These are phyloP conservation scores for Diutina sp. DNA, from an alignment of 1,139 yeast species.

Conservation along the genomic window DNA sequence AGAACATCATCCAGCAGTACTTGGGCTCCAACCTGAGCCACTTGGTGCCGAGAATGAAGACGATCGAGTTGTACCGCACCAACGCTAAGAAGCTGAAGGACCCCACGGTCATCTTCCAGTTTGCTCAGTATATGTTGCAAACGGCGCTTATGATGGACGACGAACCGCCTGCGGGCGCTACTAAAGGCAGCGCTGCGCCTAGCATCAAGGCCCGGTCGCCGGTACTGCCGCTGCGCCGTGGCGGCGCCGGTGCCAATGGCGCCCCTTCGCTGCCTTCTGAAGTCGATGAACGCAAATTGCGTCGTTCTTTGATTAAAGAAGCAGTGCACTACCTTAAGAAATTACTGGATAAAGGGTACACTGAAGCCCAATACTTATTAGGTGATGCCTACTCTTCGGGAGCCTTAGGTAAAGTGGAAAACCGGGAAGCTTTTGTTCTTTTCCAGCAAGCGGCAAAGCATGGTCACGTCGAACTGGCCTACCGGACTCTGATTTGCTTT, in stretches of 20 bases:
- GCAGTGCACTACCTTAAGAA: slow-evolving; percentile 60
- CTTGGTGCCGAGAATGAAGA: slow-evolving; percentile 68
- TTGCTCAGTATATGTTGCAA: slow-evolving; percentile 84
- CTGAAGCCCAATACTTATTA: slow-evolving; percentile 81
- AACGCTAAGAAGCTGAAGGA: slow-evolving; percentile 81
- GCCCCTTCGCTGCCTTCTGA: neutral
- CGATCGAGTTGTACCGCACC: slow-evolving; percentile 76
- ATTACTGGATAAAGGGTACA: slow-evolving; percentile 68
- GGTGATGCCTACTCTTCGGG: slow-evolving; percentile 87
- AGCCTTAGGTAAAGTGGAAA: slow-evolving; percentile 73
- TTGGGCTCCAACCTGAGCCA: slow-evolving; percentile 35
- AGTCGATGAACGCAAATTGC: slow-evolving; percentile 5
- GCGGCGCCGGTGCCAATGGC: neutral
- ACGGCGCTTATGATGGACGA: slow-evolving; percentile 55
- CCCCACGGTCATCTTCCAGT: slow-evolving; percentile 75
- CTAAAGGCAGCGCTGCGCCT: slow-evolving; percentile 3
- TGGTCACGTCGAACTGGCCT: slow-evolving; percentile 85
- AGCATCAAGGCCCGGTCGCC: neutral
- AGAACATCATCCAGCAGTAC: slow-evolving; percentile 33
- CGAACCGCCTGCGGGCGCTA: slow-evolving; percentile 6
- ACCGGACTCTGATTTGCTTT: slow-evolving; percentile 80
- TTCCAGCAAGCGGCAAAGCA: slow-evolving; percentile 89
- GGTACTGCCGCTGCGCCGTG: neutral
- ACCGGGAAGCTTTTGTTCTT: slow-evolving; percentile 59
- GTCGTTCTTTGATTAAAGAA: slow-evolving; percentile 54